Base-by-base conservation (phyloP, 2,329 filamentous ascomycete species). In the Fusarium sp. region DNA sequence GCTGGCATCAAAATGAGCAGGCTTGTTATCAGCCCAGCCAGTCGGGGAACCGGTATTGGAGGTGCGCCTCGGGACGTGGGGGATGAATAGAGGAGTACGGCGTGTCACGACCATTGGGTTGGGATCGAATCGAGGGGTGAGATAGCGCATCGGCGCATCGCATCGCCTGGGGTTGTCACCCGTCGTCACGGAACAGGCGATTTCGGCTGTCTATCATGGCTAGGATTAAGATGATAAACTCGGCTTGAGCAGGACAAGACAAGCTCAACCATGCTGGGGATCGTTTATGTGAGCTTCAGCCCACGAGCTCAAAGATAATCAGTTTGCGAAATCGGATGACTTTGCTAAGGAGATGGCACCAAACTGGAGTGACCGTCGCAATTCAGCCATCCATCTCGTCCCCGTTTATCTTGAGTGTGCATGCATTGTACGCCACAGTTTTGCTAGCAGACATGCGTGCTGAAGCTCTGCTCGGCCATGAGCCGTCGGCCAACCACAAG, bases 381-480 rank as follows among this genome's bases (percentile, higher is more conserved):
- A 57, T 37, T 35, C 23, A 17, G 40, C 62, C 73, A 73, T 69
- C 71, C 69, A 71, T 46, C 33, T 69, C 55, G 57, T 49, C 35
- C 54, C 50, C 63, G 66, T 64, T 67, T 75, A 75, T 75, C 69
- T 74, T 48, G 27, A 46, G 37, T 17, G 50, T 48, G 46, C 60
- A 62, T 46, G 52, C 38, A 44, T 44, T 37, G 52, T 20, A 46
- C 55, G 46, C 61, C 49, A 55, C 53, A 64, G 41, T 64, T 30
- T 37, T 50, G 20, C 53, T 56, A 32, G 45, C 15, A 64, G 67
- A 61, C 70, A 72, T 63, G 45, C 32, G 44, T 40, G 44, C 38
- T 18, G 37, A 52, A 49, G 70, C 46, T 48, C 37, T 69, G 50
- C 67, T 71, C 49, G 15, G 30, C 35, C 20, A 44, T 45, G 33